Base-by-base conservation (phyloP, 345 rosid species). In the Melastoma malabathricum region DNA sequence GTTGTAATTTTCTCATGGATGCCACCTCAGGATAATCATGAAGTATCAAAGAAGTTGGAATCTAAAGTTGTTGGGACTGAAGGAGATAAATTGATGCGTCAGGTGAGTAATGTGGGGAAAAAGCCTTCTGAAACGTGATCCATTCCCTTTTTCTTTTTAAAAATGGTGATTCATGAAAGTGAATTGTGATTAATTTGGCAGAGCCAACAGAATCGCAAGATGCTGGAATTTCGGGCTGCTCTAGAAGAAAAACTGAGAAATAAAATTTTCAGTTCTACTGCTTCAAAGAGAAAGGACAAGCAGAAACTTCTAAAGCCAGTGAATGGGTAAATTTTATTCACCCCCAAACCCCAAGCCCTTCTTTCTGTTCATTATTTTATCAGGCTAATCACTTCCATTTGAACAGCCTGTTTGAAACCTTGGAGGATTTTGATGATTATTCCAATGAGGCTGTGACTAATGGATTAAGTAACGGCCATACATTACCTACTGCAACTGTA, bases 381-480 rank as follows among this genome's bases (percentile, higher is more conserved):
- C 15, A 13, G 39, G 34, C 27, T 29, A 29, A 29, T 29, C 6
- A 29, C 38, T 56, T 43, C 17, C 49, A 54, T 14, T 75, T 45
- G 59, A 44, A 65, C 79, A 90, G 92, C 64, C 72, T 57, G 63
- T 80, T 90, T 55, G 89, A 89, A 68, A 74, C 94, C 20, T 70
- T 64, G 71, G 92, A 80, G 59, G 96, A 90, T 68, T 89, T 76
- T 54, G 87, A 69, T 52, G 96, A 90, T 51, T 86, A 83, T 67
- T 78, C 75, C 31, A 50, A 72, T 56, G 66, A 72, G 61, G 57
- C 46, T 54, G 68, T 65, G 50, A 75, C 56, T 50, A 47, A 1
- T 45, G 67, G 62, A 58, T 64, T 45, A 31, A 66, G 49, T 39
- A 66, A 61, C 44, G 69, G 60, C 25, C 59, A 53, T 20, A 54